These are phyloP conservation scores for Termitomyces sp. DNA, from an alignment of 768 basidiomycete species.

Conservation along the genomic window DNA sequence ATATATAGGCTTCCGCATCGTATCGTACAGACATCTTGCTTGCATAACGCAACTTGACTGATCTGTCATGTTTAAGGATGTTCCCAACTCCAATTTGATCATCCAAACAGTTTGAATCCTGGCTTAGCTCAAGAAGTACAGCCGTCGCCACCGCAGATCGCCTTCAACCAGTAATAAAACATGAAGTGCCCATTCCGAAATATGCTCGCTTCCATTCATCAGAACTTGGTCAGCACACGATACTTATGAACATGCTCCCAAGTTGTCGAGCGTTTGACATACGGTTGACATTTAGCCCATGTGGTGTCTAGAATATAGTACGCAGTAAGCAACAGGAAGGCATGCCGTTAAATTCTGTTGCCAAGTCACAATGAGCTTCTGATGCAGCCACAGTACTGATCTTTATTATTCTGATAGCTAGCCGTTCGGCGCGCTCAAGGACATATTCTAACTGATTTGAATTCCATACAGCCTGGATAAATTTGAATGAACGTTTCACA, in stretches of 20 bases:
- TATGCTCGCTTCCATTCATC: slow-evolving; percentile 1
- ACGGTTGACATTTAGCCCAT: neutral
- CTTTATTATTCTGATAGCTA: neutral
- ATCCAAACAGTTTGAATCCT: neutral
- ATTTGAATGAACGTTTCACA: neutral
- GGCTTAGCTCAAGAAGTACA: neutral
- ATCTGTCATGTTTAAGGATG: neutral
- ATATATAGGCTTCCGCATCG: neutral
- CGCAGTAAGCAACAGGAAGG: neutral
- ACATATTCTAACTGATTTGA: neutral
- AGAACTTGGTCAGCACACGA: neutral
- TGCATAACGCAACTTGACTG: neutral
- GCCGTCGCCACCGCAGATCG: neutral
- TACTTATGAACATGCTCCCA: neutral
- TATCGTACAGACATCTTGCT: neutral
- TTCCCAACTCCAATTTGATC: neutral
- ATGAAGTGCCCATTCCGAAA: neutral
- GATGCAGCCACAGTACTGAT: neutral
- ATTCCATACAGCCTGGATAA: neutral
- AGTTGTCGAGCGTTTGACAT: neutral
- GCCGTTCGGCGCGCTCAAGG: neutral
- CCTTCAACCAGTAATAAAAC: neutral
- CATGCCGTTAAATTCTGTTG: neutral
- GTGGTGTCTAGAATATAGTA: neutral
- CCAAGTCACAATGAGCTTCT: neutral